These are phyloP conservation scores for Dendrobium catenatum DNA, from an alignment of 106 monocot species.

Conservation along the genomic window DNA sequence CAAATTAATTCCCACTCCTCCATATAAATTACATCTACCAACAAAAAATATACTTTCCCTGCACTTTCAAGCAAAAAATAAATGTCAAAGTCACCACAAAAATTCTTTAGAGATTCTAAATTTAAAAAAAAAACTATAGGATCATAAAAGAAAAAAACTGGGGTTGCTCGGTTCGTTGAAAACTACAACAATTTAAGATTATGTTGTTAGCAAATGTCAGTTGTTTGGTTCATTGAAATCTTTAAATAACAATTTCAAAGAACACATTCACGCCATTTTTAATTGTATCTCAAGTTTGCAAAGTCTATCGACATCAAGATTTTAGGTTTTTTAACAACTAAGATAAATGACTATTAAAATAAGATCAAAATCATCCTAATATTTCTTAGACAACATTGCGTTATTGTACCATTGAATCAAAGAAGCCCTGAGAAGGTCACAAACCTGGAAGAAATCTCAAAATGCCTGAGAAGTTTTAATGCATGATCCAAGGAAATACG, in stretches of 20 bases:
- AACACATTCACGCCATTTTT: background rate
- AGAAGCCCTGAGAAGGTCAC: background rate
- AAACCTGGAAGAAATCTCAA: background rate
- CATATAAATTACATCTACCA: conserved; percentile 29
- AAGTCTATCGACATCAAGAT: background rate
- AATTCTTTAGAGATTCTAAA: background rate
- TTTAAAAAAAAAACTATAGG: background rate
- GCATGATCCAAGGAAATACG: too few relatives aligned
- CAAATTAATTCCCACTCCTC: conserved; percentile 13
- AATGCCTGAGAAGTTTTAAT: background rate
- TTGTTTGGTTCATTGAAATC: background rate
- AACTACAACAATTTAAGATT: background rate
- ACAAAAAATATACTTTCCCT: conserved; percentile 44
- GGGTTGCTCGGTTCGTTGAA: background rate
- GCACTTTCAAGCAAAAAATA: conserved; percentile 16
- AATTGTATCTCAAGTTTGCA: background rate
- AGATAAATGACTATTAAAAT: too few relatives aligned
- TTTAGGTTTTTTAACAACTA: too few relatives aligned
- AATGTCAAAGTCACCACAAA: background rate
- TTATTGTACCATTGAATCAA: too few relatives aligned
- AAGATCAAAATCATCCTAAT: too few relatives aligned
- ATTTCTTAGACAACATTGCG: too few relatives aligned
- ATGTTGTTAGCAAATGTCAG: background rate
- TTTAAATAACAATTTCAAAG: background rate
- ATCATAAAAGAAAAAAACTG: background rate